Percentiles rank a stretch among this genome's conserved stretches.
These are phyloP conservation scores for Schwanniomyces sp. DNA, from an alignment of 805 yeast species.

Conservation along the genomic window DNA sequence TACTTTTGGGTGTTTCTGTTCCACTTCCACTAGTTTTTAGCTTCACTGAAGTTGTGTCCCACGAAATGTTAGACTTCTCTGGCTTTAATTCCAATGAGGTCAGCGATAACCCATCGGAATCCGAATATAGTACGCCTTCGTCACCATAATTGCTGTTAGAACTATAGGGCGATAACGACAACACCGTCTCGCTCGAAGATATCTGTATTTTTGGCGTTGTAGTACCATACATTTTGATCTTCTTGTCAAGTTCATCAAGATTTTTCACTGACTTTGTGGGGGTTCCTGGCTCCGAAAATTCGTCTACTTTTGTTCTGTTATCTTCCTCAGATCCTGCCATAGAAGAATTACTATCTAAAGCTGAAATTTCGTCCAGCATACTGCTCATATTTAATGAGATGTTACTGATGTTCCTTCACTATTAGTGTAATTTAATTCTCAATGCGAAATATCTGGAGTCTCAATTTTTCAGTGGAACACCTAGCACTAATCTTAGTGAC, in stretches of 20 bases:
- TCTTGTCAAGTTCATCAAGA: not conserved
- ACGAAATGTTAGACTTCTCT: constrained; percentile 3
- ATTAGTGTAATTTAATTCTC: not conserved
- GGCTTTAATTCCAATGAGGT: constrained; percentile 22
- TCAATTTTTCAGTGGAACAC: not conserved
- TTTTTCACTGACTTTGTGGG: not conserved
- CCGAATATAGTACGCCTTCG: constrained; percentile 34
- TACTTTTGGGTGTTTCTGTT: constrained; percentile 3
- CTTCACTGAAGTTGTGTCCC: constrained; percentile 5
- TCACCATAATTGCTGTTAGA: constrained; percentile 16
- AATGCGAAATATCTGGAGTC: not conserved
- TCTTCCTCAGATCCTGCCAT: not conserved
- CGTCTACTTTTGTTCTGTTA: not conserved
- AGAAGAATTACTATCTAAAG: not conserved
- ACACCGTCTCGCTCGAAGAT: constrained; percentile 18
- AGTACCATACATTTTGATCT: not conserved
- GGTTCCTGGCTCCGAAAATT: not conserved
- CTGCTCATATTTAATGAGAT: not conserved
- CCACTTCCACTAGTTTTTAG: constrained; percentile 1
- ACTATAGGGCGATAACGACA: constrained; percentile 20
- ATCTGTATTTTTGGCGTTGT: constrained; percentile 3
- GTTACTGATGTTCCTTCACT: not conserved
- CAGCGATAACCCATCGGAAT: constrained; percentile 35
- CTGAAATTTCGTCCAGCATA: not conserved
- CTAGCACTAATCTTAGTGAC: not conserved